Evolutionary conservation across 192 early-diverging fungal species (phyloP).

Genomic region (Coemansia sp.): DNA sequence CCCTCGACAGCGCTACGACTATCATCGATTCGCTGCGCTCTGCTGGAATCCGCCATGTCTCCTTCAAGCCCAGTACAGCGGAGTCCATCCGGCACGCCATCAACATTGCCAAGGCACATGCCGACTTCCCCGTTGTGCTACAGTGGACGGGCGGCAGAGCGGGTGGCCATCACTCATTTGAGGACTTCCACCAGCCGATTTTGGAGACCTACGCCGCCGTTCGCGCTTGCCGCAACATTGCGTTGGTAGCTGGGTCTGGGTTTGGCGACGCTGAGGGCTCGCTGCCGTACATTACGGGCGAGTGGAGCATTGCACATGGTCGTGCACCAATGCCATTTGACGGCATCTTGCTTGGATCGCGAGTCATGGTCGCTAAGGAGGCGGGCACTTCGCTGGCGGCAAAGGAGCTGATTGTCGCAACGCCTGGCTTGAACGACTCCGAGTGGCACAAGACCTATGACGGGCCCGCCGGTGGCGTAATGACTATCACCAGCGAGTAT

Average conservation of each 20-base stretch:
- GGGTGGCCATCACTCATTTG: conserved; percentile 95
- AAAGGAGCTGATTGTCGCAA: conserved; percentile 84
- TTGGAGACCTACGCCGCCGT: conserved; percentile 65
- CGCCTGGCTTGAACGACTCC: conserved; percentile 75
- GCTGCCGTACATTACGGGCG: conserved; percentile 88
- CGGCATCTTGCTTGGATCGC: conserved; percentile 93
- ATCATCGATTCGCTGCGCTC: conserved; percentile 72
- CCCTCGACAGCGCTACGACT: conserved; percentile 78
- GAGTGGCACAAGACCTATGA: conserved; percentile 87
- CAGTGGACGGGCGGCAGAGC: conserved; percentile 98
- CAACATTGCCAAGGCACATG: conserved; percentile 77
- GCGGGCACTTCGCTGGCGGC: conserved; percentile 69
- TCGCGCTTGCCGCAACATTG: conserved; percentile 74
- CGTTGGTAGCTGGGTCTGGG: conserved; percentile 86
- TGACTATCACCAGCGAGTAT: conserved; percentile 83
- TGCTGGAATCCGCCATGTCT: conserved; percentile 71
- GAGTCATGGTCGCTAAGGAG: conserved; percentile 93
- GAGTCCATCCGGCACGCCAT: conserved; percentile 78
- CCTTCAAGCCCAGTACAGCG: conserved; percentile 84
- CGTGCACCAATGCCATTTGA: conserved; percentile 94
- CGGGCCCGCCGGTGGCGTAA: conserved; percentile 72
- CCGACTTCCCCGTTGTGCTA: conserved; percentile 81
- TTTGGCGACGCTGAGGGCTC: conserved; percentile 87
- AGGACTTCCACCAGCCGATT: conserved; percentile 92
- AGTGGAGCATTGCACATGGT: conserved; percentile 79